These are phyloP conservation scores for Lasiosphaeris hirsuta DNA, from an alignment of 495 filamentous ascomycete species.

Conservation along the genomic window DNA sequence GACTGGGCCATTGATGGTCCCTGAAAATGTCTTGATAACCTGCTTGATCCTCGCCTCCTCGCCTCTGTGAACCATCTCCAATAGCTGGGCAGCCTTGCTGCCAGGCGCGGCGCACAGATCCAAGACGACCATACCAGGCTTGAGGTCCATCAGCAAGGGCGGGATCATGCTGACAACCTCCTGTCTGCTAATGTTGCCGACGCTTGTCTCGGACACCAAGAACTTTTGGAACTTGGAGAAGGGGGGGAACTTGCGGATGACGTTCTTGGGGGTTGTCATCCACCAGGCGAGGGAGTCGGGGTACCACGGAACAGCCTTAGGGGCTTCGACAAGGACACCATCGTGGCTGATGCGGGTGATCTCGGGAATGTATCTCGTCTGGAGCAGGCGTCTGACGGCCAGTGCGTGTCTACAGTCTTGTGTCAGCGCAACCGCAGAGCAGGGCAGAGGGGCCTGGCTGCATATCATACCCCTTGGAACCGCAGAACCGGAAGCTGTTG, in stretches of 20 bases:
- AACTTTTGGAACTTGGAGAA: slow-evolving; percentile 97
- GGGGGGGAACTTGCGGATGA: slow-evolving; percentile 83
- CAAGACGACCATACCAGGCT: slow-evolving; percentile 85
- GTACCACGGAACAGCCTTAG: slow-evolving; percentile 80
- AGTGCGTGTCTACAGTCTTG: slow-evolving; percentile 65
- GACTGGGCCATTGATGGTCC: slow-evolving; percentile 45
- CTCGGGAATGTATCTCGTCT: slow-evolving; percentile 83
- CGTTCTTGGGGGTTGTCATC: slow-evolving; percentile 94
- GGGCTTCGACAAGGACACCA: slow-evolving; percentile 74
- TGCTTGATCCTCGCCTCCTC: slow-evolving; percentile 79
- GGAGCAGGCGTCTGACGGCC: slow-evolving; percentile 76
- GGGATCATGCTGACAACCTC: slow-evolving; percentile 99
- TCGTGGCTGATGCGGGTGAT: slow-evolving; percentile 79
- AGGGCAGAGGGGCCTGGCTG: too few relatives aligned
- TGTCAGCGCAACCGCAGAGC: not conserved
- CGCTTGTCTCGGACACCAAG: slow-evolving; percentile 93
- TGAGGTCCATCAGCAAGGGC: slow-evolving; percentile 85
- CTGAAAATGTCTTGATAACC: slow-evolving; percentile 50
- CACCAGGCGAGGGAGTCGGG: slow-evolving; percentile 91
- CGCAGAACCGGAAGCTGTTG: slow-evolving; percentile 94
- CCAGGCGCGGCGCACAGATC: slow-evolving; percentile 96
- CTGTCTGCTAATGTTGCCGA: slow-evolving; percentile 95
- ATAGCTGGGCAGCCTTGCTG: slow-evolving; percentile 91
- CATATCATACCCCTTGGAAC: slow-evolving; percentile 68
- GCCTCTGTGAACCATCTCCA: slow-evolving; percentile 88